phyloP scores from a whole-genome alignment of 164 flowering plant genomes.

The Umbilicus rupestris region DNA sequence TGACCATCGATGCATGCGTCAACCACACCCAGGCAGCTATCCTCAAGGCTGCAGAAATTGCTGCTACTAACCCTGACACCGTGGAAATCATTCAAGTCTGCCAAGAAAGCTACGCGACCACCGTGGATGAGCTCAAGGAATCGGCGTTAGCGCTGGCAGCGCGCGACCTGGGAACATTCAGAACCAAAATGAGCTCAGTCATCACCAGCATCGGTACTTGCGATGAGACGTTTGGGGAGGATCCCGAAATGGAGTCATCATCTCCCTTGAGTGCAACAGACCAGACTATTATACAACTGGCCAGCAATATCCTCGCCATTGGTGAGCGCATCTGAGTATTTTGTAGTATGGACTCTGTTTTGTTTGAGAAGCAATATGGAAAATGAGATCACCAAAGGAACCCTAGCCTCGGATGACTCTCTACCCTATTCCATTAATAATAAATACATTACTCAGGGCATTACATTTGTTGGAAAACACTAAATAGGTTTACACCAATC shows the following conservation, averaged over 20 bases:
- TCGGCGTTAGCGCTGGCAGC: slow-evolving; percentile 1
- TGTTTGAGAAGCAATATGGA: too few relatives aligned
- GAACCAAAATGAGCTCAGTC: slow-evolving; percentile 6
- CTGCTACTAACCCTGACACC: neutral
- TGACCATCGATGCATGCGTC: slow-evolving; percentile 15
- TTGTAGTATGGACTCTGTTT: too few relatives aligned
- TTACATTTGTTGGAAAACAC: too few relatives aligned
- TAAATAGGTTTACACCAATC: too few relatives aligned
- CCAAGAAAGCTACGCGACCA: neutral
- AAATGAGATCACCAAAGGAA: too few relatives aligned
- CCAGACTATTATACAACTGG: slow-evolving; percentile 1
- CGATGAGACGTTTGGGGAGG: slow-evolving; percentile 4
- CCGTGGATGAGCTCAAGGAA: neutral
- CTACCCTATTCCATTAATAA: too few relatives aligned
- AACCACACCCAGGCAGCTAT: slow-evolving; percentile 13
- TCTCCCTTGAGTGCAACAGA: neutral
- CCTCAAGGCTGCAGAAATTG: neutral
- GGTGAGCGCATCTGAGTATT: neutral
- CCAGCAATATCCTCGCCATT: neutral
- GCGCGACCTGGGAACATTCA: neutral
- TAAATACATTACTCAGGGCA: too few relatives aligned
- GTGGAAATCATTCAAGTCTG: neutral
- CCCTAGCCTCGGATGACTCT: too few relatives aligned
- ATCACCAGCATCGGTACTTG: slow-evolving; percentile 1
- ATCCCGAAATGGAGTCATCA: neutral